A percentile compares a stretch with the other conserved stretches of the same genome.
These are phyloP conservation scores for Diospyros lotus DNA, from an alignment of 148 eudicot genomes.

Conservation along the genomic window DNA sequence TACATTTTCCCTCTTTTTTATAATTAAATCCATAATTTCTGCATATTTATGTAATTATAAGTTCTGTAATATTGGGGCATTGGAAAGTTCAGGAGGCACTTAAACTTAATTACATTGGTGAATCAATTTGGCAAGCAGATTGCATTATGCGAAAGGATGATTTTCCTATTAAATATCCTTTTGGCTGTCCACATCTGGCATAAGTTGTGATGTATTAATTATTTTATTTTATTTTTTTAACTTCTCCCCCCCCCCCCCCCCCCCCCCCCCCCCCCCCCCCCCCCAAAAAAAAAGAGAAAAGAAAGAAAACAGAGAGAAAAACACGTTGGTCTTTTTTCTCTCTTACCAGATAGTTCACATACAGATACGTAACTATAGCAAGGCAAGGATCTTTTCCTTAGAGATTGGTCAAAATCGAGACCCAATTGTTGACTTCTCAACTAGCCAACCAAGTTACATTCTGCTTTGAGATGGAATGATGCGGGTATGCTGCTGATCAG, in stretches of 20 bases:
- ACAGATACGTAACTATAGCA: slow-evolving; percentile 66
- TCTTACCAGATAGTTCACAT: slow-evolving; percentile 51
- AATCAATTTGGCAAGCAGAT: slow-evolving; percentile 78
- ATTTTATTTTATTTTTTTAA: not conserved
- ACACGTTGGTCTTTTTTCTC: slow-evolving; percentile 2
- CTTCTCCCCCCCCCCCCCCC: not conserved
- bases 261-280: no score
- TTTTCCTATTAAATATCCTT: slow-evolving; percentile 94
- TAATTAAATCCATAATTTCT: no score
- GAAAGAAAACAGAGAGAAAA: no score
- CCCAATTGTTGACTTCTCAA: slow-evolving; percentile 46
- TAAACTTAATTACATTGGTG: slow-evolving; percentile 75
- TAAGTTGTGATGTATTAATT: not conserved
- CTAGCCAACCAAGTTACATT: slow-evolving; percentile 58
- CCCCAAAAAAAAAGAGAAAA: no score
- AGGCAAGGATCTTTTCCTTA: slow-evolving; percentile 45
- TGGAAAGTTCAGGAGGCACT: slow-evolving; percentile 76
- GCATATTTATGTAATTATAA: slow-evolving; percentile 84
- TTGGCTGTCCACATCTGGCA: not conserved
- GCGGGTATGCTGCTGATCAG: slow-evolving; percentile 46
- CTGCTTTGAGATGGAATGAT: slow-evolving; percentile 86
- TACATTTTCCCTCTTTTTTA: no score
- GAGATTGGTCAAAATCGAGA: slow-evolving; percentile 78
- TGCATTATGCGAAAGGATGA: slow-evolving; percentile 62
- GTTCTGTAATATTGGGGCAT: slow-evolving; percentile 65